Percentiles rank a stretch among this genome's conserved stretches.
These are phyloP conservation scores for Spergularia marina DNA, from an alignment of 148 eudicot species.

Conservation along the genomic window DNA sequence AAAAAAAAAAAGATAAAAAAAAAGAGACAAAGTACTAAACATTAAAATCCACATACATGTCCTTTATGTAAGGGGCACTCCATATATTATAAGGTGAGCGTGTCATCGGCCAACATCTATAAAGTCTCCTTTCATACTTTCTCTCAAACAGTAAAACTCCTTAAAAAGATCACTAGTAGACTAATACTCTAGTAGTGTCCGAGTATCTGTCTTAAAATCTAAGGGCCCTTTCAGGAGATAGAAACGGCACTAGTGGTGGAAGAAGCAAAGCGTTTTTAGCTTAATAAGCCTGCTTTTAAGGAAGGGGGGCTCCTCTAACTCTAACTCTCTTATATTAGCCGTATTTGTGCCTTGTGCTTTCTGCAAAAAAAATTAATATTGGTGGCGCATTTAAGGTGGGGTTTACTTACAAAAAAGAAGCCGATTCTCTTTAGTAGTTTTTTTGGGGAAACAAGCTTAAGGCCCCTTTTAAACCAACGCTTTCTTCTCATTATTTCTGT, in stretches of 20 bases:
- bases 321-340: neutral
- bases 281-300: conserved; percentile 7
- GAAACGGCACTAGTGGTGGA: too few relatives aligned
- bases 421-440: conserved; percentile 6
- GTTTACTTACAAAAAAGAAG: conserved; percentile 3
- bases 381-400: conserved; percentile 23
- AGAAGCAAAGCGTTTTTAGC: neutral
- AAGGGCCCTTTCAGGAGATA: neutral
- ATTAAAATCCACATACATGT: neutral
- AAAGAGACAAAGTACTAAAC: too few relatives aligned
- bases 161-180: neutral
- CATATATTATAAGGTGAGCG: neutral
- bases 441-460: neutral
- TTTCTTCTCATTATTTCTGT: neutral
- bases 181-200: too few relatives aligned
- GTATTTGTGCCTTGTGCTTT: conserved; percentile 23
- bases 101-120: neutral
- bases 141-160: neutral
- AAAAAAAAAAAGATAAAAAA: too few relatives aligned
- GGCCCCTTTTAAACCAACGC: neutral
- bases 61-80: conserved; percentile 14
- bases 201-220: neutral
- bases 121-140: conserved; percentile 9
- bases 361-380: conserved; percentile 9
- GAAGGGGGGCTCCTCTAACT: conserved; percentile 15